Conservation (phyloP, 352 stramenopile species). For the Pythium periplocum region DNA sequence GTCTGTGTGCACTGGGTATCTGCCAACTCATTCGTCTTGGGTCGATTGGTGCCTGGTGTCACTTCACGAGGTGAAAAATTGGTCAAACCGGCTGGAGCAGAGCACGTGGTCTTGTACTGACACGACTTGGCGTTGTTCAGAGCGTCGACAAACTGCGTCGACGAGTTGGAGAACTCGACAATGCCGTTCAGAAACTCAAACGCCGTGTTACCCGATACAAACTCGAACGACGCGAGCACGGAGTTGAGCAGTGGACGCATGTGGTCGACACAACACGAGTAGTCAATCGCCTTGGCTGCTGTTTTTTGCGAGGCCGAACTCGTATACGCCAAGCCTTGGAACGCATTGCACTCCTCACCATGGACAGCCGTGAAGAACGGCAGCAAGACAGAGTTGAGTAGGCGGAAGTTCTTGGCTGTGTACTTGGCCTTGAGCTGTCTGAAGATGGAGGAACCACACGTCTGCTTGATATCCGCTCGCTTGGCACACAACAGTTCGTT, state of each 20-base stretch:
- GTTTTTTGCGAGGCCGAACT: too few relatives aligned
- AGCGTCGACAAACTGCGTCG: conserved; percentile 32
- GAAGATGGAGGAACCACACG: too few relatives aligned
- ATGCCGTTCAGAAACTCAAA: conserved; percentile 43
- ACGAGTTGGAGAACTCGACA: conserved; percentile 27
- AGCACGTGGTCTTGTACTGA: conserved; percentile 30
- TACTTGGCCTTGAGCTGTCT: too few relatives aligned
- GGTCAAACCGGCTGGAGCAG: conserved; percentile 28
- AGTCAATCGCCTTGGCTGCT: conserved; percentile 38
- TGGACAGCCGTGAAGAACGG: too few relatives aligned
- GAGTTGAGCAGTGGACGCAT: conserved; percentile 38
- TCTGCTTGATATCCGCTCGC: too few relatives aligned
- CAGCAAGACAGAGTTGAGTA: too few relatives aligned
- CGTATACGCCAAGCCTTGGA: too few relatives aligned
- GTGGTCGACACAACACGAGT: conserved; percentile 38
- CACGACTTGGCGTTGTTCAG: conserved; percentile 26
- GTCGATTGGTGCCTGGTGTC: conserved; percentile 30
- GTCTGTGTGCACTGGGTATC: conserved; percentile 28
- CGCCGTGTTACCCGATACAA: conserved; percentile 31
- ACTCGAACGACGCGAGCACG: conserved; percentile 27
- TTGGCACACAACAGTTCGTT: too few relatives aligned
- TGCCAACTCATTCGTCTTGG: conserved; percentile 30
- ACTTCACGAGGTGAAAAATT: conserved; percentile 16
- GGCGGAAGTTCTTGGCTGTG: too few relatives aligned
- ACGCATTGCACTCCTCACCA: too few relatives aligned